Evolutionary conservation across 345 rosid species (phyloP).

Genomic region (Balakata baccata): DNA sequence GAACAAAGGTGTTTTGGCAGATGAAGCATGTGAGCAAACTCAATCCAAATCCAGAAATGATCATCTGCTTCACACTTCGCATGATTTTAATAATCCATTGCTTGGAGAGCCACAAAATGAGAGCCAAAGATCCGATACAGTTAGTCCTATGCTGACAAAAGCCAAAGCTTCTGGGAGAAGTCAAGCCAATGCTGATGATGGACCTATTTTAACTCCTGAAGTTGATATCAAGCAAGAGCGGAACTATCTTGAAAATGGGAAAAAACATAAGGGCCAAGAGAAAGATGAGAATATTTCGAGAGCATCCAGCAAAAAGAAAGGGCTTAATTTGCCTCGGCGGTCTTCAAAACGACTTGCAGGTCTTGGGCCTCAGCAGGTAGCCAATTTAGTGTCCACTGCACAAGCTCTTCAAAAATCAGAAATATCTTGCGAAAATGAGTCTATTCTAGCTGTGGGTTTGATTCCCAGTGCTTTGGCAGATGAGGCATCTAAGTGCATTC

Average conservation of each 20-base stretch:
- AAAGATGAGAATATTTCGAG: not conserved
- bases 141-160: slow-evolving; percentile 5
- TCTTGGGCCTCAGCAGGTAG: slow-evolving; percentile 11
- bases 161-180: slow-evolving; percentile 17
- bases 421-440: not conserved
- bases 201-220: slow-evolving; percentile 2
- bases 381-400: not conserved
- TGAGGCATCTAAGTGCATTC: slow-evolving; percentile 24
- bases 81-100: not conserved
- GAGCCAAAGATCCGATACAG: not conserved
- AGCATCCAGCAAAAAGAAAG: slow-evolving; percentile 21
- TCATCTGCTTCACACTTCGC: not conserved
- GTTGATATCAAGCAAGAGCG: not conserved
- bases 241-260: slow-evolving; percentile 8
- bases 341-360: slow-evolving; percentile 32
- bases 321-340: slow-evolving; percentile 11
- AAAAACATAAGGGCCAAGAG: not conserved
- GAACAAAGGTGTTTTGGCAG: not conserved
- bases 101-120: not conserved
- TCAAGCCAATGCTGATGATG: slow-evolving; percentile 18
- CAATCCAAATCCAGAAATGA: not conserved
- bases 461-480: slow-evolving; percentile 7
- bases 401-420: slow-evolving; percentile 3
- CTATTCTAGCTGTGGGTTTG: not conserved
- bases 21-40: not conserved